phyloP scores from a whole-genome alignment of 2,329 filamentous ascomycete genomes.

The Phialophora verrucosa region DNA sequence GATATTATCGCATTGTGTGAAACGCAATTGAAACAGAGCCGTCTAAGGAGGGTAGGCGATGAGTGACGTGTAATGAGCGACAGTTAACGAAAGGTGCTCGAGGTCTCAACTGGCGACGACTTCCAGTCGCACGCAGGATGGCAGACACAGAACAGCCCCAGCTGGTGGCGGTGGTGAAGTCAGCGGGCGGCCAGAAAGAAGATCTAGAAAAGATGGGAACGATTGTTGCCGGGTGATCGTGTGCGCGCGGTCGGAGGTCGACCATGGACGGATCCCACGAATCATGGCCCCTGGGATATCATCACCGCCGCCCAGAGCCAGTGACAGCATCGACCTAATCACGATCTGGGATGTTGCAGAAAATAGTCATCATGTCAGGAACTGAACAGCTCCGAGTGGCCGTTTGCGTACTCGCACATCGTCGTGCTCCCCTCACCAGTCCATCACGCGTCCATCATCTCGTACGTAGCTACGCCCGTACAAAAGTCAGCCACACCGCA shows the following conservation, averaged over 20 bases:
- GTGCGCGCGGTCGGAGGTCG: conserved; percentile 15
- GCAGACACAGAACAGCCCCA: not conserved
- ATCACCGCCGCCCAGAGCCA: conserved; percentile 8
- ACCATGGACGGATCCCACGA: conserved; percentile 22
- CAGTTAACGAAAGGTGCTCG: conserved; percentile 11
- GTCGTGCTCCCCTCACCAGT: not conserved
- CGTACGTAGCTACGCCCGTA: not conserved
- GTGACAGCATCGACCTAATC: conserved; percentile 10
- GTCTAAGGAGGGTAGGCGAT: conserved; percentile 6
- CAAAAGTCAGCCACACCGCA: not conserved
- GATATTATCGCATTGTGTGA: conserved; percentile 24
- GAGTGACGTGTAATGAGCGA: conserved; percentile 15
- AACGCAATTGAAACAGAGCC: conserved; percentile 25
- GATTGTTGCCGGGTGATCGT: conserved; percentile 12
- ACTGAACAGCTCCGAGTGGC: conserved; percentile 17
- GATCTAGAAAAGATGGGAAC: conserved; percentile 12
- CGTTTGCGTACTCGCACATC: not conserved
- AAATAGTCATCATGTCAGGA: conserved; percentile 18
- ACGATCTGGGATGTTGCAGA: conserved; percentile 10
- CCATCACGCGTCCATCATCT: not conserved
- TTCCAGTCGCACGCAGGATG: conserved; percentile 1
- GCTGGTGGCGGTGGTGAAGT: not conserved
- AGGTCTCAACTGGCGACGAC: not conserved
- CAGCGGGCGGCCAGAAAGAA: not conserved
- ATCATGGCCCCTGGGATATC: conserved; percentile 10